Evolutionary conservation across 2,329 filamentous ascomycete species (phyloP).

Genomic region (Achaetomium macrosporum): DNA sequence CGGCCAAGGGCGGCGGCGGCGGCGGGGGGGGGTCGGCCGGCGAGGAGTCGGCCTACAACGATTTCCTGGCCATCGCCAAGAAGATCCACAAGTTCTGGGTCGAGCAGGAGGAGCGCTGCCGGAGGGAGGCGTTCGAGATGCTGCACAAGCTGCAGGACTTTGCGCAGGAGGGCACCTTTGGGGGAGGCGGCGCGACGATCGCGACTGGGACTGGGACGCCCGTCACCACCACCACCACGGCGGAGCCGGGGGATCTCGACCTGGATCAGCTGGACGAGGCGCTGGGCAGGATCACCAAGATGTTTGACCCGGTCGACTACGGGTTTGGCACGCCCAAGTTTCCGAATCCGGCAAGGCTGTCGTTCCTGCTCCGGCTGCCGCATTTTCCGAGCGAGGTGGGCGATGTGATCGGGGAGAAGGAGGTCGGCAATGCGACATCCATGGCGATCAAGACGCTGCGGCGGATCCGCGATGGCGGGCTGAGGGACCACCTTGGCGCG

Average conservation of each 20-base stretch:
- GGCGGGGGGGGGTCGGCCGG: slow-evolving; percentile 30
- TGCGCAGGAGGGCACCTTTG: slow-evolving; percentile 76
- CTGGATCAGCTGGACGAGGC: slow-evolving; percentile 89
- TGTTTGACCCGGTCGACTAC: slow-evolving; percentile 72
- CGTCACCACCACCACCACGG: slow-evolving; percentile 16
- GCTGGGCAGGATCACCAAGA: slow-evolving; percentile 69
- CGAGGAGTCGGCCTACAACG: slow-evolving; percentile 54
- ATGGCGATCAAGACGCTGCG: slow-evolving; percentile 80
- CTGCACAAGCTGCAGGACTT: slow-evolving; percentile 77
- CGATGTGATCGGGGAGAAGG: slow-evolving; percentile 80
- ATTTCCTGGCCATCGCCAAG: slow-evolving; percentile 75
- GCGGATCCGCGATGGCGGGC: slow-evolving; percentile 56
- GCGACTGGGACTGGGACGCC: background rate
- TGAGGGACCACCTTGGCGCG: slow-evolving; percentile 51
- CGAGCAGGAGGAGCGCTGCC: slow-evolving; percentile 75
- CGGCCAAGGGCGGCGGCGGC: slow-evolving; percentile 30
- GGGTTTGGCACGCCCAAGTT: slow-evolving; percentile 92
- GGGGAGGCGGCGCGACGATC: slow-evolving; percentile 29
- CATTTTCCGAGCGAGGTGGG: slow-evolving; percentile 66
- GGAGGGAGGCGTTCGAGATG: slow-evolving; percentile 78
- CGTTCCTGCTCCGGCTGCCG: slow-evolving; percentile 71
- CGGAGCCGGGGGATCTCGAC: slow-evolving; percentile 55
- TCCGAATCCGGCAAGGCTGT: slow-evolving; percentile 76
- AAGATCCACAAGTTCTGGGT: slow-evolving; percentile 74
- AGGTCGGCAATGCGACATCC: slow-evolving; percentile 64